Base-by-base conservation (phyloP, 371 early-diverging fungal genomes). In the Globomyces sp. region DNA sequence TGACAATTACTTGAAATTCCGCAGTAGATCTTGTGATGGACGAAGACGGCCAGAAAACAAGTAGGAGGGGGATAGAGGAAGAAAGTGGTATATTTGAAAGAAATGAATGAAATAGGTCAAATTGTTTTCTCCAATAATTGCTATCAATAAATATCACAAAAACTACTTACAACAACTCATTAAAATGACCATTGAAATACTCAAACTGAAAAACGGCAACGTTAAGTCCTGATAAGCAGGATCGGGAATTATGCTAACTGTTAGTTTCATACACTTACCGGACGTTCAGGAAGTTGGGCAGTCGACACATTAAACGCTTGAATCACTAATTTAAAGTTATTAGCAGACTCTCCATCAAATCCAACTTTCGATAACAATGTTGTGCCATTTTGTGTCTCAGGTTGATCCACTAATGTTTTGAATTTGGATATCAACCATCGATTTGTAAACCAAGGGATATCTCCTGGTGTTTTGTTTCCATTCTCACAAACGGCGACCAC, bases 121-220 rank as follows among this genome's bases (percentile, higher is more conserved):
- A 47, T 63, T 71, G 70, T 3, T 10, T 34, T 47, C 62, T 46
- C 72, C 71, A 72, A 68, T 72, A 75, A 44, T 45, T 55, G 46
- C 24, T 1, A 49, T 0, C n/a, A 61, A 5, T 24, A 11, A 4
- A 13, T 39, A 40, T 40, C 3, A 3, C 2, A 8, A 59, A 37
- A 48, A 63, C 13, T 39, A 42, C 53, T 64, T 62, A 64, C 6
- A 24, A 36, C 1, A 2, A 9, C 42, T 11, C 50, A 4, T 4
- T 39, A 0, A 45, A 3, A 13, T n/a, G 36, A 6, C 24, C 41
- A 9, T 65, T 51, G 41, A 68, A 64, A 11, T 66, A 10, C n/a
- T 63, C 61, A 24, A 71, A 67, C 60, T 74, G 74, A 66, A 79
- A 79, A 39, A 79, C 41, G n/a, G 66, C 68, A 4, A 73, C 75